A percentile compares a stretch with the other conserved stretches of the same genome.
These are phyloP conservation scores for Xylariaceae sp. DNA, from an alignment of 2,329 filamentous ascomycete genomes.

Conservation along the genomic window DNA sequence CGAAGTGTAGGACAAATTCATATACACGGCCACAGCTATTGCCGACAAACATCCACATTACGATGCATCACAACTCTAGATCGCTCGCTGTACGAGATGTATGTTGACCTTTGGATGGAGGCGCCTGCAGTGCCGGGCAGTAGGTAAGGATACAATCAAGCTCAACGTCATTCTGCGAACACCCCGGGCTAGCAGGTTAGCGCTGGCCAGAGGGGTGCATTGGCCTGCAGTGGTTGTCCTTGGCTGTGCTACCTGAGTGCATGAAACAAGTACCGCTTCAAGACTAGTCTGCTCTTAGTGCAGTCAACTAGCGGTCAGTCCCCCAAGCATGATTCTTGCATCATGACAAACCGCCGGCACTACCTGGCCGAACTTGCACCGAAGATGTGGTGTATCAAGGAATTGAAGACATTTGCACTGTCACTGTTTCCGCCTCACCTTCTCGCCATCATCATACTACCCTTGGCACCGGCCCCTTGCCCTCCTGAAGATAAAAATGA, in stretches of 20 bases:
- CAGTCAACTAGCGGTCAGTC: constrained; percentile 23
- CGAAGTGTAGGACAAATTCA: no score
- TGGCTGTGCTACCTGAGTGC: constrained; percentile 2
- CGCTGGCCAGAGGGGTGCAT: no score
- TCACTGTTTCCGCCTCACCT: background rate
- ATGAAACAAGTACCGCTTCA: constrained; percentile 15
- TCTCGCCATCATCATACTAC: background rate
- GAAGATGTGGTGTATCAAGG: constrained; percentile 12
- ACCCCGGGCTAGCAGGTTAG: background rate
- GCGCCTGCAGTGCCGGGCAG: no score
- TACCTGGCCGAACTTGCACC: constrained; percentile 30
- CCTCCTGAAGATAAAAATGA: no score
- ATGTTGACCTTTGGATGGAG: no score
- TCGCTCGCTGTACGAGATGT: no score
- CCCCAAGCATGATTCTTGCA: constrained; percentile 20
- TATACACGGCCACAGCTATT: no score
- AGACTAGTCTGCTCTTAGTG: constrained; percentile 12
- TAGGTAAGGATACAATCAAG: no score
- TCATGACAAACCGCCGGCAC: constrained; percentile 25
- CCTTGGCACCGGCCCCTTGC: no score
- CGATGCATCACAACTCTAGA: no score
- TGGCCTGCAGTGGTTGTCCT: no score
- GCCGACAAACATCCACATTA: no score
- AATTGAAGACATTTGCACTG: background rate
- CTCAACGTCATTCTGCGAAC: constrained; percentile 2